A percentile compares a stretch with the other conserved stretches of the same genome.
phyloP scores from a whole-genome alignment of 1,284 basidiomycete genomes.

The Apiotrichum laibachii region DNA sequence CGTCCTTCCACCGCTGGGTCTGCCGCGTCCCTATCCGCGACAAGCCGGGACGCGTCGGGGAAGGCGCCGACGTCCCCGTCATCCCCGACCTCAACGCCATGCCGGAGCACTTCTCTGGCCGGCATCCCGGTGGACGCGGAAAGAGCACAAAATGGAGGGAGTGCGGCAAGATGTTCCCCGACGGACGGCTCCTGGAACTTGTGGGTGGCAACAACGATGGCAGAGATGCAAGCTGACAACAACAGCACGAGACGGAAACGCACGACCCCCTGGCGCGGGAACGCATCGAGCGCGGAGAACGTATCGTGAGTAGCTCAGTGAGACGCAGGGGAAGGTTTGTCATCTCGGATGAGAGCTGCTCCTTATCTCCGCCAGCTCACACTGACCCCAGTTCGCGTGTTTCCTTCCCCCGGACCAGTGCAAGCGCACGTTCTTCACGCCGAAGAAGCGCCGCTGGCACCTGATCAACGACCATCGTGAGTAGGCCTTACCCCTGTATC shows the following conservation, averaged over 20 bases:
- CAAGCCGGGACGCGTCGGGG: constrained; percentile 20
- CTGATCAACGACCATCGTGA: constrained; percentile 70
- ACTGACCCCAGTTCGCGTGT: constrained; percentile 68
- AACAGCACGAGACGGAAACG: constrained; percentile 78
- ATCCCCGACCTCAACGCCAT: constrained; percentile 4
- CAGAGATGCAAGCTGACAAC: constrained; percentile 12
- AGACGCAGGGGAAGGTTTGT: not conserved
- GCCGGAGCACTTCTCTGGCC: constrained; percentile 31
- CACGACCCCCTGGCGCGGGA: constrained; percentile 76
- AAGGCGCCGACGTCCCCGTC: constrained; percentile 35
- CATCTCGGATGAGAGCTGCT: no score
- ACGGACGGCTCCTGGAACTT: constrained; percentile 68
- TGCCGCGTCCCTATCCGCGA: constrained; percentile 56
- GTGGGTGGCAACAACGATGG: constrained; percentile 55
- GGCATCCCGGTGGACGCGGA: constrained; percentile 10
- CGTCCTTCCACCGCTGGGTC: constrained; percentile 74
- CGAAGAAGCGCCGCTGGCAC: constrained; percentile 74
- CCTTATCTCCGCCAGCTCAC: not conserved
- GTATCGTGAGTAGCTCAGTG: constrained; percentile 69
- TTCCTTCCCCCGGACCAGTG: constrained; percentile 62
- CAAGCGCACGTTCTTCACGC: constrained; percentile 63
- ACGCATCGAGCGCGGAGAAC: constrained; percentile 75
- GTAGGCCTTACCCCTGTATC: not conserved
- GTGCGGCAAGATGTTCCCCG: constrained; percentile 82
- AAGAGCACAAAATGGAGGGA: constrained; percentile 27